These are phyloP conservation scores for Blastomyces gilchristii DNA, from an alignment of 2,329 filamentous ascomycete genomes.

Conservation along the genomic window DNA sequence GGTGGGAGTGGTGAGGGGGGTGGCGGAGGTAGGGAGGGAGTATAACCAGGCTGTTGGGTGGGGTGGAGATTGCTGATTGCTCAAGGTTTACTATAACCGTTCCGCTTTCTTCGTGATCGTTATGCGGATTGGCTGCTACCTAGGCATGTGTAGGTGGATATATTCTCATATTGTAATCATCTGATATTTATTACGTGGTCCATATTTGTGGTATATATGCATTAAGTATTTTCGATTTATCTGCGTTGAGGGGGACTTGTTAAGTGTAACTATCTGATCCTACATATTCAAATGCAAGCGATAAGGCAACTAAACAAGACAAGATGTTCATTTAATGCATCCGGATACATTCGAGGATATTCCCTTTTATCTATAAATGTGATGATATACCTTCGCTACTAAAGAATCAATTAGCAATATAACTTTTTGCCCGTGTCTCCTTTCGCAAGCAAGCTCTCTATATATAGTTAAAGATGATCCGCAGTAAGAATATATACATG, in stretches of 20 bases:
- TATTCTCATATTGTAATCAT: not conserved
- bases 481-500: not conserved
- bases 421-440: not conserved
- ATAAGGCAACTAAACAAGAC: no score
- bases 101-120: not conserved
- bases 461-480: not conserved
- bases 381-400: no score
- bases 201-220: not conserved
- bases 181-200: not conserved
- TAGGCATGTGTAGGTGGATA: not conserved
- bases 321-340: no score
- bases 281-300: no score
- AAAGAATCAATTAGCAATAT: not conserved
- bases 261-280: no score
- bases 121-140: not conserved
- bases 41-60: slow-evolving; percentile 21
- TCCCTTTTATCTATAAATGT: no score
- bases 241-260: not conserved
- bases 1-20: slow-evolving; percentile 58
- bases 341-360: no score
- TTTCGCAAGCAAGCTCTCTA: not conserved
- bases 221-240: no score
- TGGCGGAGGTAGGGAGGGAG: slow-evolving; percentile 47
- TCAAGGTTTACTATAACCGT: not conserved
- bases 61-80: slow-evolving; percentile 17